Evolutionary conservation across 306 rosid genomes (phyloP), one percentile per base, ranked within the genome.

Genomic region (Rosa lucieae): DNA sequence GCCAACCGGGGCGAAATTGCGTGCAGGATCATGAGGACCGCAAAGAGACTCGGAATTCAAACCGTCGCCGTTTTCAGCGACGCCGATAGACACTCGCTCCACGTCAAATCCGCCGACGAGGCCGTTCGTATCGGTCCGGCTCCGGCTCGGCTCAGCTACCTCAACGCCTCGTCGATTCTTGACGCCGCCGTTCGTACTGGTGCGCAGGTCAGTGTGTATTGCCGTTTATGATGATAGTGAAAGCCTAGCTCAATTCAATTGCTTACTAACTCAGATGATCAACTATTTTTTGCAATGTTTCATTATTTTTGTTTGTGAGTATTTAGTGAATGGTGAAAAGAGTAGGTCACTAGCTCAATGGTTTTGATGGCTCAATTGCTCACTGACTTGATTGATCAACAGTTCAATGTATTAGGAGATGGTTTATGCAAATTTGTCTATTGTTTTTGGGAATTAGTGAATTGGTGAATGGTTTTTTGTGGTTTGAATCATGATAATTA

Each of bases 1-100:
- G 99, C 99, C 2, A 95, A 95, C 86, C 84, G 99, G 72, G 99
- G 99, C 15, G 99, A 95, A 81, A 95, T 95, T 13, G 99, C 99
- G 0, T 95, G 99, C 88, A 78, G 99, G 78, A 91, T 95, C 88
- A 84, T 88, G 67, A 72, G 94, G 79, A 93, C 98, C 1, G 98
- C 98, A 0, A 88, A 79, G 88, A 77, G 94, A 73, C 90, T 93
- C 17, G 97, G 99, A 20, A 91, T 95, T 81, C 92, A 77, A 61
- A 93, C 99, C 53, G 99, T 95, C 40, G 96, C 97, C 1, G 88
- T 95, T 26, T 95, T 86, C 81, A 95, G 99, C 80, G 99, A 95
- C 72, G 92, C 92, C 42, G 99, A 95, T 53, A 83, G 81, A 59
- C 76, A 93, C 63, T 84, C 99, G 3, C 92, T 95, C 14, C 99